Evolutionary conservation across 371 early-diverging fungal genomes (phyloP).

Genomic region (Catenaria anguillulae): DNA sequence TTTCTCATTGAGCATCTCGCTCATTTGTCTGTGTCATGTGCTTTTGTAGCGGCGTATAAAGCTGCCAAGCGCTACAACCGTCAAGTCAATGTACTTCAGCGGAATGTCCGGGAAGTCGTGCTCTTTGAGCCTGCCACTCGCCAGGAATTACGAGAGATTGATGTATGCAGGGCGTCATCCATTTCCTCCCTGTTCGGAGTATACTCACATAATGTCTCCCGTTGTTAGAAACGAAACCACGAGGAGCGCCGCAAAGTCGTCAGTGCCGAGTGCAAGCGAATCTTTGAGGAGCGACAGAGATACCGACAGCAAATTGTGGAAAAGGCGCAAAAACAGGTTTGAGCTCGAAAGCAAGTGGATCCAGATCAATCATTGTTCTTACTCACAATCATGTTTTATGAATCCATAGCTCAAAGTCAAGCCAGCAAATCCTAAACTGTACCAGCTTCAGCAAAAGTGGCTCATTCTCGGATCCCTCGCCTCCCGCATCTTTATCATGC

Average conservation of each 20-base stretch:
- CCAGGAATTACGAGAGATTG: neutral
- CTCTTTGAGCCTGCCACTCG: neutral
- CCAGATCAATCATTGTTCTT: too few species aligned
- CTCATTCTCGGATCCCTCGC: constrained; percentile 24
- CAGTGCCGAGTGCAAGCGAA: neutral
- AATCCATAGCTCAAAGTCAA: neutral
- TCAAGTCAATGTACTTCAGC: neutral
- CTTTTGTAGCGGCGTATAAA: constrained; percentile 4
- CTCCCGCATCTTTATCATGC: constrained; percentile 18
- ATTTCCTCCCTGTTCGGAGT: neutral
- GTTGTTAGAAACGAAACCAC: neutral
- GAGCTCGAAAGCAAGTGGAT: too few species aligned
- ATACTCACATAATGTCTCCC: too few species aligned
- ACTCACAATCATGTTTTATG: too few species aligned
- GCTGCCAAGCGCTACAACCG: neutral
- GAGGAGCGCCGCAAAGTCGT: neutral
- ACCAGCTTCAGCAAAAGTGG: constrained; percentile 26
- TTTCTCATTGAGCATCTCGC: neutral
- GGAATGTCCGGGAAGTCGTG: neutral
- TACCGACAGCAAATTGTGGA: neutral
- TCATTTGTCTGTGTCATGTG: too few species aligned
- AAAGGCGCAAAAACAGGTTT: neutral
- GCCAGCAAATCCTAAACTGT: neutral
- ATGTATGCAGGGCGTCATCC: neutral
- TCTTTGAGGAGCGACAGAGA: neutral